These are phyloP conservation scores for Plasmodium gallinaceum DNA, from an alignment of 169 alveolate species.

Conservation along the genomic window DNA sequence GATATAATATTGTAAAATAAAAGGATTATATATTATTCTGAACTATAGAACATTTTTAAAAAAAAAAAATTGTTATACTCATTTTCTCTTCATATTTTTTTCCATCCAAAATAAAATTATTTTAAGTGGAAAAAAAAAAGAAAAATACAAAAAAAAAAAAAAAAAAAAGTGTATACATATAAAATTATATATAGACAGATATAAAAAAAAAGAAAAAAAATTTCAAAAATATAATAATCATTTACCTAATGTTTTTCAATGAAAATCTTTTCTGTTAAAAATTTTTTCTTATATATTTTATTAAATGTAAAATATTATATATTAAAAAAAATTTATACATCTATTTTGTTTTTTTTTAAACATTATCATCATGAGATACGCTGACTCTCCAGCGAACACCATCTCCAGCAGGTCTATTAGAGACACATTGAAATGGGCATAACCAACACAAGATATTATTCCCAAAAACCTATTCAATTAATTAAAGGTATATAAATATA, in stretches of 20 bases:
- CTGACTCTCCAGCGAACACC: conserved; percentile 92
- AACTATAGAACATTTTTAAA: neutral
- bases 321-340: neutral
- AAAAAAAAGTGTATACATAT: conserved; percentile 8
- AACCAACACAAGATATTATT: conserved; percentile 91
- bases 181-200: neutral
- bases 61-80: neutral
- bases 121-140: conserved; percentile 3
- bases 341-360: neutral
- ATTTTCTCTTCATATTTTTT: conserved; percentile 7
- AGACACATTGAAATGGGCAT: conserved; percentile 89
- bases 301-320: neutral
- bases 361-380: conserved; percentile 29
- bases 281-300: neutral
- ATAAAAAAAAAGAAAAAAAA: neutral
- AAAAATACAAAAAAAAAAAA: conserved; percentile 3
- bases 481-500: neutral
- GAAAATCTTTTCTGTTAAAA: too few species aligned
- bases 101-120: conserved; percentile 4
- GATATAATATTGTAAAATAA: conserved; percentile 6
- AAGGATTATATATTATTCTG: neutral
- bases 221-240: too few species aligned
- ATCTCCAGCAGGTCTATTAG: conserved; percentile 92
- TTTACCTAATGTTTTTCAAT: too few species aligned
- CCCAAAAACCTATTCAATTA: conserved; percentile 89